A percentile compares a stretch with the other conserved stretches of the same genome.
Conservation (phyloP, 805 yeast species). For the Cyberlindnera japonica region DNA sequence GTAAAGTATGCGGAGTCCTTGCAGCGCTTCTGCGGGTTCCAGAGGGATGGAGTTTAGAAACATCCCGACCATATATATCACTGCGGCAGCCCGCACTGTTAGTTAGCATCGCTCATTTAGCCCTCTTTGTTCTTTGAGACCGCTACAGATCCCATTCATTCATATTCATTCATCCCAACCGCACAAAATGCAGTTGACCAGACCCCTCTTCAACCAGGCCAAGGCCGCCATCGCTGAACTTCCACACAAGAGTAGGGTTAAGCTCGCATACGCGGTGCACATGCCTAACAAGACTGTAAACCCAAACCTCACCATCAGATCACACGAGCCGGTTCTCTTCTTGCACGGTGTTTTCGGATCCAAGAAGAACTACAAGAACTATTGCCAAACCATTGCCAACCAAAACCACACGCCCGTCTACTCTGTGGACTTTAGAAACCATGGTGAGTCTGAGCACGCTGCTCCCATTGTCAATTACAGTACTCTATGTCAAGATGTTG, state of each 20-base stretch:
- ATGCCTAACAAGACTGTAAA: conserved; percentile 27
- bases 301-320: conserved; percentile 23
- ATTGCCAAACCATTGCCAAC: conserved; percentile 34
- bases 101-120: too few relatives aligned
- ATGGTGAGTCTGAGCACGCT: conserved; percentile 42
- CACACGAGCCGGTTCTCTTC: conserved; percentile 36
- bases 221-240: conserved; percentile 11
- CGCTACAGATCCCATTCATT: not conserved
- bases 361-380: conserved; percentile 36
- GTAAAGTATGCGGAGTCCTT: not conserved
- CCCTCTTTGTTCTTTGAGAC: too few relatives aligned
- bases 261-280: conserved; percentile 25
- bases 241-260: conserved; percentile 21
- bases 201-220: conserved; percentile 5
- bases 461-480: conserved; percentile 38
- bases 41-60: too few relatives aligned
- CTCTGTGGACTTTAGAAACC: conserved; percentile 47
- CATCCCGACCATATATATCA: too few relatives aligned
- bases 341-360: conserved; percentile 50
- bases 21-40: too few relatives aligned
- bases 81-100: not conserved
- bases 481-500: conserved; percentile 40
- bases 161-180: not conserved
- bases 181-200: conserved; percentile 10
- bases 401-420: conserved; percentile 32